These are phyloP conservation scores for Fusarium domesticum DNA, from an alignment of 2,329 filamentous ascomycete genomes.

Conservation along the genomic window DNA sequence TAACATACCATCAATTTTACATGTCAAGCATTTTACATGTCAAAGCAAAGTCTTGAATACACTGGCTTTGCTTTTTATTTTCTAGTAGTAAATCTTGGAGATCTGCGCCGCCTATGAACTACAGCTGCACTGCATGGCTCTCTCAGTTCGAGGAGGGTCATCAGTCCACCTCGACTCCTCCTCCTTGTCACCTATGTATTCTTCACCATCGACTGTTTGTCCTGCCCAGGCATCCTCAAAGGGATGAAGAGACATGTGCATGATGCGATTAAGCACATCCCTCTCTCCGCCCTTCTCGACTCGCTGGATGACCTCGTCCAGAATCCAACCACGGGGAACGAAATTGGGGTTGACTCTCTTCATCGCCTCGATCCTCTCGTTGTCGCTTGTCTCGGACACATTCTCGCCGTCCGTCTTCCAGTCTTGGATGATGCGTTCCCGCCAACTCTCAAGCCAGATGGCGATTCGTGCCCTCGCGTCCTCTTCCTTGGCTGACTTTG, in stretches of 20 bases:
- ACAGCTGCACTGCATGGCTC: slow-evolving; percentile 92
- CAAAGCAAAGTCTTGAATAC: too few relatives aligned
- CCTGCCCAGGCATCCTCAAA: slow-evolving; percentile 77
- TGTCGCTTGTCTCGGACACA: slow-evolving; percentile 47
- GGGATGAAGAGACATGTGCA: slow-evolving; percentile 80
- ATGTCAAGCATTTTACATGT: too few relatives aligned
- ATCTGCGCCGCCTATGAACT: slow-evolving; percentile 60
- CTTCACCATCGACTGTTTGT: slow-evolving; percentile 44
- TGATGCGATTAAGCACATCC: slow-evolving; percentile 71
- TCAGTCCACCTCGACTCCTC: slow-evolving; percentile 83
- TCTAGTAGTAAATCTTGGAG: neutral
- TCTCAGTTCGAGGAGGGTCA: slow-evolving; percentile 74
- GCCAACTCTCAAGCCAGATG: slow-evolving; percentile 81
- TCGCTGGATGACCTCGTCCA: slow-evolving; percentile 87
- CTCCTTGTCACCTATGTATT: slow-evolving; percentile 57
- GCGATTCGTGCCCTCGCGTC: slow-evolving; percentile 66
- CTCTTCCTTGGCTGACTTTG: slow-evolving; percentile 56
- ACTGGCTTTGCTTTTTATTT: too few relatives aligned
- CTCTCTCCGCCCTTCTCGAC: slow-evolving; percentile 83
- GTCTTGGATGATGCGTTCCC: slow-evolving; percentile 67
- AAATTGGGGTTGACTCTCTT: slow-evolving; percentile 90
- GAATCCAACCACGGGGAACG: slow-evolving; percentile 82
- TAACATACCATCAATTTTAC: slow-evolving; percentile 48
- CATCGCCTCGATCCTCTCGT: slow-evolving; percentile 69
- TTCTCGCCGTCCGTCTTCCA: slow-evolving; percentile 57